Evolutionary conservation across 129 eudicot species (phyloP).

Genomic region (Tagetes erecta): DNA sequence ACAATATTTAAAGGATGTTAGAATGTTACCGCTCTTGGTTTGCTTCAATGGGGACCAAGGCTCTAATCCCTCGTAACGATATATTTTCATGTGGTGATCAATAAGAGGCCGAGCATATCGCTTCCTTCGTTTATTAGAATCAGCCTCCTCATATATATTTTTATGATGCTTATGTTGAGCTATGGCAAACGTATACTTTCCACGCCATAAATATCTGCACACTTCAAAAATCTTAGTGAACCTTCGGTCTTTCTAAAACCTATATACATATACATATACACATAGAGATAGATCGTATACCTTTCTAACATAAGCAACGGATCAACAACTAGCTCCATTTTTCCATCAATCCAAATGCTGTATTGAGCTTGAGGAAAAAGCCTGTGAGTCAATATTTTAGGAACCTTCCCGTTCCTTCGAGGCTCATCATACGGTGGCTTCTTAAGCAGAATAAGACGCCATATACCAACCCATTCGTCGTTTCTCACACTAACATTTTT

Average conservation of each 20-base stretch:
- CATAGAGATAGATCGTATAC: conserved; percentile 35
- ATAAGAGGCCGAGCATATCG: conserved; percentile 97
- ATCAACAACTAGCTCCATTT: conserved; percentile 96
- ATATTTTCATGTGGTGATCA: conserved; percentile 91
- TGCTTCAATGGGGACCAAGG: conserved; percentile 79
- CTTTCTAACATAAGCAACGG: conserved; percentile 88
- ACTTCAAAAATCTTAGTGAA: conserved; percentile 9
- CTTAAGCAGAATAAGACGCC: conserved; percentile 85
- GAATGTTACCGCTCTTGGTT: conserved; percentile 69
- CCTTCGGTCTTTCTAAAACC: not conserved
- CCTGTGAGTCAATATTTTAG: conserved; percentile 88
- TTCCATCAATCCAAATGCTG: conserved; percentile 99
- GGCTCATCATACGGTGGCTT: conserved; percentile 98
- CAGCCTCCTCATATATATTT: conserved; percentile 90
- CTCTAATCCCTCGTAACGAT: conserved; percentile 80
- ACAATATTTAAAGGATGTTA: conserved; percentile 12
- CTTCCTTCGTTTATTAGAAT: conserved; percentile 94
- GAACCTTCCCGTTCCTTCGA: conserved; percentile 92
- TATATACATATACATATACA: not conserved
- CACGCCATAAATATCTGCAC: conserved; percentile 93
- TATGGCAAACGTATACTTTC: conserved; percentile 92
- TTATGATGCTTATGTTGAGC: conserved; percentile 96
- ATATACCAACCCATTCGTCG: conserved; percentile 91
- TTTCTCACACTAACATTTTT: conserved; percentile 64
- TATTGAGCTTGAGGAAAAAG: conserved; percentile 86